Evolutionary conservation across 441 rosid genomes (phyloP), one percentile per base, ranked within the genome.

Genomic region (Croton laevigatus): DNA sequence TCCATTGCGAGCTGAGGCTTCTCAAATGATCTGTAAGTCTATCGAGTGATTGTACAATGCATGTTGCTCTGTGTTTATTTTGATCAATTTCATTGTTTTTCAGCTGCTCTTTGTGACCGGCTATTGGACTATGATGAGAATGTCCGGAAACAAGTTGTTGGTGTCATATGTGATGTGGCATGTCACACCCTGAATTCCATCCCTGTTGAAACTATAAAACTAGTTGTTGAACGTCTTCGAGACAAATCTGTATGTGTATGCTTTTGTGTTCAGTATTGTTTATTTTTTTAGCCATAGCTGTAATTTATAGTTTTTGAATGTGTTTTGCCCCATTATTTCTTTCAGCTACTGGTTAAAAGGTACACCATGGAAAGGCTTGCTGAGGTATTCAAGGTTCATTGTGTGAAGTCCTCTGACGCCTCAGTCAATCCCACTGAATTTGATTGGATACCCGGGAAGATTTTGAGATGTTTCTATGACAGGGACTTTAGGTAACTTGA

Each of bases 381-480:
- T 53, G 98, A 94, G 75, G 79, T 96, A 75, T 88, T 87, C 86
- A 85, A 81, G 78, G 84, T 81, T 58, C 85, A 84, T 86, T 89
- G 96, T 79, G 59, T 71, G 59, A 81, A 76, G 75, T 82, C 82
- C 69, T 73, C 85, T 74, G 88, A 87, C 62, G 84, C 78, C 51
- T 84, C 88, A 73, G 71, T 75, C 61, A 78, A 65, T 79, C 75
- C 71, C 64, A 77, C 81, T 57, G 88, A 88, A 67, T 91, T 81
- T 83, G 95, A 91, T 78, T 96, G 98, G 99, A 90, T 96, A 79
- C 99, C 98, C 74, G 98, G 94, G 79, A 96, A 87, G 88, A 77
- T 96, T 78, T 77, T 96, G 84, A 91, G 94, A 80, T 96, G 99
- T 74, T 85, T 87, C 72, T 96, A 89, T 81, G 99, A 94, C 82